Conservation (phyloP, 192 early-diverging fungal genomes). For the Haplosporangium gracile region DNA sequence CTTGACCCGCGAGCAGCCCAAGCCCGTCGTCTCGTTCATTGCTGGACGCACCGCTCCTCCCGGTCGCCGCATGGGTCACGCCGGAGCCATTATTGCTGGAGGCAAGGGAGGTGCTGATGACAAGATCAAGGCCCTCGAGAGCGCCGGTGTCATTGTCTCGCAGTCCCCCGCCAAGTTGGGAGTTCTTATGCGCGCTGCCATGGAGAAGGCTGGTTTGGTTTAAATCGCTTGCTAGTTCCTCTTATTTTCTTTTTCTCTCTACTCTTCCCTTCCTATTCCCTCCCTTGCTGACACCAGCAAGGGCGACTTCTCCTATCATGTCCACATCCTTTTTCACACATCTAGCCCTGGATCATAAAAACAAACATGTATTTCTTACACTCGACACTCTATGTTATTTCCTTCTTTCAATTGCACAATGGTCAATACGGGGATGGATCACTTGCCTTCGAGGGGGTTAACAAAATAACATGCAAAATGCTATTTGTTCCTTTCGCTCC, state of each 20-base stretch:
- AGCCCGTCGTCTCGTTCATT: constrained; percentile 99
- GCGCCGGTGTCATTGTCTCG: constrained; percentile 92
- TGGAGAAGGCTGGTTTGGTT: constrained; percentile 66
- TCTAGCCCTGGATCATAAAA: constrained; percentile 4
- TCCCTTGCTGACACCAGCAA: background rate
- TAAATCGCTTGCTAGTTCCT: constrained; percentile 18
- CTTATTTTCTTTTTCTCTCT: background rate
- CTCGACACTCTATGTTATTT: background rate
- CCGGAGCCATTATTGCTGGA: constrained; percentile 99
- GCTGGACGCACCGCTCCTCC: constrained; percentile 99
- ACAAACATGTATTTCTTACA: background rate
- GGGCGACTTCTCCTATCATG: background rate
- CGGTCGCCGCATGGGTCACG: constrained; percentile 99
- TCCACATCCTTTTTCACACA: constrained; percentile 3
- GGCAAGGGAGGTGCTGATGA: constrained; percentile 99
- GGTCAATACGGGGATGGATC: background rate
- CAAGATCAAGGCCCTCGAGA: constrained; percentile 98
- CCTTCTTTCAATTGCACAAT: background rate
- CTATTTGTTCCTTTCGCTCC: background rate
- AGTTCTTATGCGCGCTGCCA: constrained; percentile 79
- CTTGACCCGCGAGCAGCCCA: constrained; percentile 85
- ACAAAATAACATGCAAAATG: background rate
- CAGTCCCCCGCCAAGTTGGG: constrained; percentile 97
- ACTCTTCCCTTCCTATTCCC: constrained; percentile 4
- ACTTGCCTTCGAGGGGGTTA: background rate